Conservation (phyloP, 345 rosid species). For the Hypericum perforatum region DNA sequence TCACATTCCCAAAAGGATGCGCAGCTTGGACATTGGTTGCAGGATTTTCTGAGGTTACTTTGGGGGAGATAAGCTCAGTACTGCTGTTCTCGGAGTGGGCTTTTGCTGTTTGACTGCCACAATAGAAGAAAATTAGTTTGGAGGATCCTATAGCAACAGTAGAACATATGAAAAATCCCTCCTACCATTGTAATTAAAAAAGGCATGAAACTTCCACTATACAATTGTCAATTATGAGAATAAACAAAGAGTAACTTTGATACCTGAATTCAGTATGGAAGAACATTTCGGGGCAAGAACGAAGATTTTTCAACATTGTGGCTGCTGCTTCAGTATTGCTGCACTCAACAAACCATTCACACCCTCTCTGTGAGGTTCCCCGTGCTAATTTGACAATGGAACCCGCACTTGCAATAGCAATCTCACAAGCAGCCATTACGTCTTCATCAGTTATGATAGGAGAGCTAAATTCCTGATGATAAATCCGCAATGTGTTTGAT, state of each 20-base stretch:
- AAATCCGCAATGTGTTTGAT: conserved; percentile 34
- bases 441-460: conserved; percentile 37
- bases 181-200: no score
- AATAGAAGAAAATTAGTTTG: not conserved
- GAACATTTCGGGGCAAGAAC: conserved; percentile 33
- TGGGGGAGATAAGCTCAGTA: conserved; percentile 63
- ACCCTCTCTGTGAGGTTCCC: conserved; percentile 25
- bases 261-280: conserved; percentile 45
- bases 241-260: conserved; percentile 3
- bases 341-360: conserved; percentile 43
- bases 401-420: conserved; percentile 29
- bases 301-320: conserved; percentile 30
- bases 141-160: no score
- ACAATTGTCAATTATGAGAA: not conserved
- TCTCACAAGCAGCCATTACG: conserved; percentile 32
- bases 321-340: conserved; percentile 31
- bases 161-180: no score
- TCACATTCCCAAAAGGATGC: conserved; percentile 29
- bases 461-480: conserved; percentile 24
- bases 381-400: conserved; percentile 22
- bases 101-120: conserved; percentile 46
- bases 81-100: conserved; percentile 48
- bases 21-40: conserved; percentile 31
- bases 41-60: conserved; percentile 41
- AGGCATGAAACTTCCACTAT: not conserved